Percentiles rank a stretch among this genome's conserved stretches.
These are phyloP conservation scores for Echeveria elegans DNA, from an alignment of 164 flowering plant genomes.

Conservation along the genomic window DNA sequence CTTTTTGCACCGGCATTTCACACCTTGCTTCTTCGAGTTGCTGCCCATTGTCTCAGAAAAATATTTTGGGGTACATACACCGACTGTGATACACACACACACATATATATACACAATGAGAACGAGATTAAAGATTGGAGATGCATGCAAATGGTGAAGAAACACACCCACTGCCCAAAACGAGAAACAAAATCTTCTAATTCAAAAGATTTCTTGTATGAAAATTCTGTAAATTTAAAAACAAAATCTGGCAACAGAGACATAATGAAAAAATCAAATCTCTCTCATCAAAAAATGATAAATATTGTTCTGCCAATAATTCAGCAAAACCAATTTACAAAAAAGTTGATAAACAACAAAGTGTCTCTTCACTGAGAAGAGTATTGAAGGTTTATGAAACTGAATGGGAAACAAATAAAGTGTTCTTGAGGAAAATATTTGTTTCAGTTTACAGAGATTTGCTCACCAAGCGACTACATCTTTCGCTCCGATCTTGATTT, in stretches of 20 bases:
- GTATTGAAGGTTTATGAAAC: background rate
- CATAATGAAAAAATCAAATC: background rate
- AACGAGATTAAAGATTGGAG: too few relatives aligned
- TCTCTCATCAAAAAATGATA: background rate
- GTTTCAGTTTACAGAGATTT: background rate
- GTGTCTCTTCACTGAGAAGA: background rate
- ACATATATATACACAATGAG: too few relatives aligned
- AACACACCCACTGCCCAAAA: background rate
- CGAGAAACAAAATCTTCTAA: conserved; percentile 4
- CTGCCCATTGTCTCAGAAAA: background rate
- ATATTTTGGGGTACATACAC: background rate
- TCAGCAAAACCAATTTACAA: background rate
- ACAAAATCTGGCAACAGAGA: background rate
- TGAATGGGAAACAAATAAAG: background rate
- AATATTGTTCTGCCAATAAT: background rate
- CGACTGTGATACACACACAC: background rate
- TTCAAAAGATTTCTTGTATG: background rate
- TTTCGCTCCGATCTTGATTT: background rate
- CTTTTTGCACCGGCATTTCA: background rate
- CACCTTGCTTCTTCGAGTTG: background rate
- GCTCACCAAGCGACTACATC: background rate
- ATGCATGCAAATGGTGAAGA: background rate
- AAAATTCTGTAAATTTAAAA: background rate
- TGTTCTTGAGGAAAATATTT: background rate
- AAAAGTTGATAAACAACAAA: too few relatives aligned